These are phyloP conservation scores for Turnera subulata DNA, from an alignment of 345 rosid species.

Conservation along the genomic window DNA sequence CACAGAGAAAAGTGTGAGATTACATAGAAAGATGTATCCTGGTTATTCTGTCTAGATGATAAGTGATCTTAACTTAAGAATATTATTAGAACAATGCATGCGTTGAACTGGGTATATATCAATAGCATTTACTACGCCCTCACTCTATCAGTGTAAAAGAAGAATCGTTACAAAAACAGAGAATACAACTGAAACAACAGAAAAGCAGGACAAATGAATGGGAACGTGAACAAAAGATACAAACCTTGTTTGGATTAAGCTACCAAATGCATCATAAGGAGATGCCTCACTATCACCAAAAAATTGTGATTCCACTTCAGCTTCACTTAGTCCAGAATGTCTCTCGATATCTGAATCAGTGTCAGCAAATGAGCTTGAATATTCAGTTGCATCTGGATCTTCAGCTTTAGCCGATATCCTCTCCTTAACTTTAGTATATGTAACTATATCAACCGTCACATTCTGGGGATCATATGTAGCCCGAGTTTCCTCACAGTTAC, in stretches of 20 bases:
- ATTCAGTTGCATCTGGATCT: constrained; percentile 85
- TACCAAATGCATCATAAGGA: constrained; percentile 48
- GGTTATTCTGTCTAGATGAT: constrained; percentile 2
- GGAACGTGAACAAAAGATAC: constrained; percentile 9
- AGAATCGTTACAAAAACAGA: too few relatives aligned
- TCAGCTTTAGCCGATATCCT: constrained; percentile 21
- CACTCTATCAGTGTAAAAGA: too few relatives aligned
- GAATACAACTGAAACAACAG: too few relatives aligned
- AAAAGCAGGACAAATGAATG: too few relatives aligned
- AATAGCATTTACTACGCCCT: too few relatives aligned
- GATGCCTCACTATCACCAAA: constrained; percentile 47
- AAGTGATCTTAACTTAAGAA: not conserved
- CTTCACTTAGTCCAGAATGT: constrained; percentile 52
- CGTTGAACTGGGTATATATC: too few relatives aligned
- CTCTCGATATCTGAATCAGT: constrained; percentile 48
- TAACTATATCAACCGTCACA: constrained; percentile 54
- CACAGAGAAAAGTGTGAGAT: not conserved
- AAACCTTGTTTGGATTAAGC: constrained; percentile 56
- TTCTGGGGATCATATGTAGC: constrained; percentile 36
- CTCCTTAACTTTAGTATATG: constrained; percentile 25
- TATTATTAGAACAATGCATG: too few relatives aligned
- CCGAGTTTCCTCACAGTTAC: constrained; percentile 26
- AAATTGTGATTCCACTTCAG: constrained; percentile 77
- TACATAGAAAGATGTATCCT: not conserved
- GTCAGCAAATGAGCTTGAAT: constrained; percentile 81